Evolutionary conservation across 2,329 filamentous ascomycete species (phyloP), one percentile per base, ranked within the genome.

Genomic region (Amphichorda felina): DNA sequence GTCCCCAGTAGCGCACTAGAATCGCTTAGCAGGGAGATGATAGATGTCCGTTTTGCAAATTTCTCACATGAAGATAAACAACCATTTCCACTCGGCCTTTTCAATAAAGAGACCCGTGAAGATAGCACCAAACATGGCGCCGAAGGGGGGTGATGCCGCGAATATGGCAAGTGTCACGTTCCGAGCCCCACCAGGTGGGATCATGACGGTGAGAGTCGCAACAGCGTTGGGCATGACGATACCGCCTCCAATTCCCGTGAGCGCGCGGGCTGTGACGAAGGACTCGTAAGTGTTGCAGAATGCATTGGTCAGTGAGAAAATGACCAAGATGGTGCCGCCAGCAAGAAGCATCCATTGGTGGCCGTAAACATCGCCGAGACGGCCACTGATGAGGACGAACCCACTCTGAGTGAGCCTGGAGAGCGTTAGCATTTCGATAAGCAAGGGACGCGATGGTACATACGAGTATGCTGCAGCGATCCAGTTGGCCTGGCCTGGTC

Each of bases 151-250:
- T 1, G 57, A 56, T 1, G 62, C 64, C 3, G 60, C 66, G 42
- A 71, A 70, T 27, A 66, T 47, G 8, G 57, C 63, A 33, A 70
- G 46, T 25, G 55, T 51, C 14, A 68, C 44, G 39, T 71, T 68
- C 10, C 65, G 56, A 30, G 50, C 48, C 10, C 49, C 49, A 0
- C 68, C 67, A 0, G 66, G 65, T 1, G 63, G 61, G 14, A 68
- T 59, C 25, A 59, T 68, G 18, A 57, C 61, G 0, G 57, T 59
- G 13, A 73, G 51, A 34, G 70, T 58, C 0, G 68, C 67, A 0
- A 73, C 56, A 0, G 64, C 61, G 41, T 71, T 72, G 0, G 69
- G 68, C 49, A 71, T 59, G n/a, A 72, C 48, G 13, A 69, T 52
- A 0, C 62, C 67, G 2, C 64, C 68, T 1, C 70, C 68, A 6